phyloP scores from a whole-genome alignment of 108 stramenopile genomes.

The Nitzschia sp. region DNA sequence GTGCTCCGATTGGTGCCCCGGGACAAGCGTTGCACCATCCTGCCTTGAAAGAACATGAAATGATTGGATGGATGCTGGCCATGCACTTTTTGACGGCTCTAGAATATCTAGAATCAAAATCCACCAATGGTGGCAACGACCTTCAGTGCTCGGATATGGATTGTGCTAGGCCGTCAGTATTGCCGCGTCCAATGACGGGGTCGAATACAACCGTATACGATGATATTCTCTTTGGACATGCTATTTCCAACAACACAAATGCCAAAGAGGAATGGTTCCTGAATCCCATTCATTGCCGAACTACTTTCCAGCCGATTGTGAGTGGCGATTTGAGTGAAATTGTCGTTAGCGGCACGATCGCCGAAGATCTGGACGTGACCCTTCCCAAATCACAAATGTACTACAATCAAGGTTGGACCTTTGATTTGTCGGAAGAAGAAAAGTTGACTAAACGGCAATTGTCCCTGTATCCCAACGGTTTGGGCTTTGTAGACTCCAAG shows the following conservation, averaged over 20 bases:
- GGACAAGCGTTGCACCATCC: slow-evolving; percentile 72
- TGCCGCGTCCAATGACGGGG: slow-evolving; percentile 32
- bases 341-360: slow-evolving; percentile 45
- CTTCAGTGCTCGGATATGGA: background rate
- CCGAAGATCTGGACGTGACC: slow-evolving; percentile 53
- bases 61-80: slow-evolving; percentile 64
- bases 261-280: slow-evolving; percentile 34
- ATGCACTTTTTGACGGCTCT: slow-evolving; percentile 71
- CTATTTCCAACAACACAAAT: slow-evolving; percentile 12
- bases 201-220: slow-evolving; percentile 11
- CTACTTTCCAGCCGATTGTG: slow-evolving; percentile 66
- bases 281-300: slow-evolving; percentile 60
- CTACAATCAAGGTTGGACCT: slow-evolving; percentile 74
- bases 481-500: slow-evolving; percentile 72
- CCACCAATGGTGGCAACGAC: too few relatives aligned
- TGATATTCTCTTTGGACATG: slow-evolving; percentile 33
- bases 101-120: slow-evolving; percentile 28
- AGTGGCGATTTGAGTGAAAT: slow-evolving; percentile 41
- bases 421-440: slow-evolving; percentile 58
- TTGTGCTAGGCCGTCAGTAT: background rate
- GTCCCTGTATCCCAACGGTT: slow-evolving; percentile 39
- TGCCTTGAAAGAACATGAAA: slow-evolving; percentile 65
- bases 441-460: slow-evolving; percentile 53
- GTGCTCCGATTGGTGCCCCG: slow-evolving; percentile 62
- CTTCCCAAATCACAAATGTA: slow-evolving; percentile 54